A percentile compares a stretch with the other conserved stretches of the same genome.
These are phyloP conservation scores for Hymenoscyphus occultus DNA, from an alignment of 2,329 filamentous ascomycete species.

Conservation along the genomic window DNA sequence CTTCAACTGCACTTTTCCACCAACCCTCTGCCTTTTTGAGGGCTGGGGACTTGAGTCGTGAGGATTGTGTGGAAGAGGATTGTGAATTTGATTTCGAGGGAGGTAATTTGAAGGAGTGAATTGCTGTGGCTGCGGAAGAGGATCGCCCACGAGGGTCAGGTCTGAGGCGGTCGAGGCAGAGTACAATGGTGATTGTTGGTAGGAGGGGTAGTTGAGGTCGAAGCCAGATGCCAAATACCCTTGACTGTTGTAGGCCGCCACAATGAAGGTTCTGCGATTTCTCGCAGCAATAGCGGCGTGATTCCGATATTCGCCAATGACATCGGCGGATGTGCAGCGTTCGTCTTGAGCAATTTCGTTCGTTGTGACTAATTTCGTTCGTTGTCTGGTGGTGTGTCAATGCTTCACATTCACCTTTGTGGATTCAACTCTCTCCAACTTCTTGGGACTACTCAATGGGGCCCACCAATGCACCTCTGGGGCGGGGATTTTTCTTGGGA, in stretches of 20 bases:
- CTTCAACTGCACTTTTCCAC: conserved; percentile 15
- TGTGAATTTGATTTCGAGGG: conserved; percentile 2
- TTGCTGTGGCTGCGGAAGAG: conserved; percentile 19
- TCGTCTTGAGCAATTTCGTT: not conserved
- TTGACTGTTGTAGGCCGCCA: conserved; percentile 34
- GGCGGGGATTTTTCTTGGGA: not conserved
- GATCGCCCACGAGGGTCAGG: conserved; percentile 31
- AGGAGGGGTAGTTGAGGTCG: conserved; percentile 29
- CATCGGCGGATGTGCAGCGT: conserved; percentile 22
- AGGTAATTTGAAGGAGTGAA: conserved; percentile 28
- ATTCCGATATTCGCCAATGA: conserved; percentile 18
- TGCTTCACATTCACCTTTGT: not conserved
- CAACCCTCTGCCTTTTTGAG: conserved; percentile 25
- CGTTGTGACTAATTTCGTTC: not conserved
- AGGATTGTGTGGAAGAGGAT: not conserved
- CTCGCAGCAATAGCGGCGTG: conserved; percentile 27
- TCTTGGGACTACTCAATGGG: not conserved
- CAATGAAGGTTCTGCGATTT: conserved; percentile 33
- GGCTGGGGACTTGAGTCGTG: conserved; percentile 27
- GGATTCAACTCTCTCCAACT: not conserved
- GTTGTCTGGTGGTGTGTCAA: not conserved
- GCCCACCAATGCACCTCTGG: not conserved
- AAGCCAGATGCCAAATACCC: conserved; percentile 31
- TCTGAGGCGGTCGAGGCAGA: conserved; percentile 32
- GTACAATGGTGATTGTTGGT: conserved; percentile 32